Evolutionary conservation across 2,329 filamentous ascomycete genomes (phyloP).

Genomic region (Colletotrichum melonis): DNA sequence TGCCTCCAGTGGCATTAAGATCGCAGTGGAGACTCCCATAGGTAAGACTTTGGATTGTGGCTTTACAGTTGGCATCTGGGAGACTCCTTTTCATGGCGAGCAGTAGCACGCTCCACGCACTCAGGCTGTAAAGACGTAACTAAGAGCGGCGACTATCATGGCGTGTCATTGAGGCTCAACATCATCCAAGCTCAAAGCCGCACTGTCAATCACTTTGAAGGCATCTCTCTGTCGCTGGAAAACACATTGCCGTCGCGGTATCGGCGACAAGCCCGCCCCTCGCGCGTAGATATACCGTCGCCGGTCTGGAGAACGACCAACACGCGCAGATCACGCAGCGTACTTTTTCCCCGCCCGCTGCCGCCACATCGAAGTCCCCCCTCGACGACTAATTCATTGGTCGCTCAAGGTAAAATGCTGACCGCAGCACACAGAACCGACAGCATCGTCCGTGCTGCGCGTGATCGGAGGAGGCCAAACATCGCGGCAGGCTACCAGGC

Average conservation of each 20-base stretch:
- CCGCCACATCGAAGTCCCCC: too few species aligned
- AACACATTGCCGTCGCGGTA: too few species aligned
- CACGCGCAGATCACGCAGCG: neutral
- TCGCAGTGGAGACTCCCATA: neutral
- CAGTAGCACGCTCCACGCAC: neutral
- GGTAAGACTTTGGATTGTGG: neutral
- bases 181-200: neutral
- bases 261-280: neutral
- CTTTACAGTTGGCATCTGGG: neutral
- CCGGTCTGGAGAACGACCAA: neutral
- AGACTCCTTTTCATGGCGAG: neutral
- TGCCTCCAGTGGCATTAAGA: too few species aligned
- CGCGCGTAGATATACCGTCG: too few species aligned
- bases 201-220: neutral
- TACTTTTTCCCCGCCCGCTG: too few species aligned
- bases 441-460: neutral
- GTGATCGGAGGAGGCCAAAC: neutral
- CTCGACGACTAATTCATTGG: neutral
- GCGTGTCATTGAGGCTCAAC: neutral
- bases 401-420: neutral
- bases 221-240: neutral
- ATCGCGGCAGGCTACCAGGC: neutral
- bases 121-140: neutral
- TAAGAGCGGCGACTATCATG: neutral
- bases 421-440: neutral